A percentile compares a stretch with the other conserved stretches of the same genome.
These are phyloP conservation scores for Beauveria caledonica DNA, from an alignment of 2,329 filamentous ascomycete genomes.

Conservation along the genomic window DNA sequence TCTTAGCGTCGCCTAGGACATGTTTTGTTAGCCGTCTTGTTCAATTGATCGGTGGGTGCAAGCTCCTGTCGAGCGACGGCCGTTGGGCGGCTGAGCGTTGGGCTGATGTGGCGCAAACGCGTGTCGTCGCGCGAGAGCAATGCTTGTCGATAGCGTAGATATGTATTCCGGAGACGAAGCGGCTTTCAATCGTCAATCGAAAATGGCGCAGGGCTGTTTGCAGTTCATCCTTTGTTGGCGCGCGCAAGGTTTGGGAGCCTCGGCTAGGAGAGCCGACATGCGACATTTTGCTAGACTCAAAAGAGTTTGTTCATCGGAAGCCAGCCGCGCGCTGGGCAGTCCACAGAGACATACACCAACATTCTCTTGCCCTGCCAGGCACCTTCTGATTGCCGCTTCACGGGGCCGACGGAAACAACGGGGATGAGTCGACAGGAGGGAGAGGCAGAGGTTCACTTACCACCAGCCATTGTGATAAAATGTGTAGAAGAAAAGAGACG, in stretches of 20 bases:
- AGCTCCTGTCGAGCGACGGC: background rate
- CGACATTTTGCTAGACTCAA: constrained; percentile 8
- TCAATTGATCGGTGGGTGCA: background rate
- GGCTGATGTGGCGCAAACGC: background rate
- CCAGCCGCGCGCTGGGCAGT: background rate
- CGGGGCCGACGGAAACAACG: constrained; percentile 1
- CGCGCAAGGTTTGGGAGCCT: background rate
- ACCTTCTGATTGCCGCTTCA: background rate
- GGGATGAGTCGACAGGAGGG: background rate
- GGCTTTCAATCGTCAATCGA: background rate
- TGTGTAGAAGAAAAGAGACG: constrained; percentile 15
- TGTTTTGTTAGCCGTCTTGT: constrained; percentile 21
- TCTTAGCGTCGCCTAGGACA: constrained; percentile 75
- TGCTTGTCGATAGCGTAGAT: background rate
- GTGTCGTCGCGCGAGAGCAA: background rate
- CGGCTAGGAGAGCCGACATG: background rate
- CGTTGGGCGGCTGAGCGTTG: background rate
- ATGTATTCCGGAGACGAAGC: background rate
- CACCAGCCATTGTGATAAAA: constrained; percentile 35
- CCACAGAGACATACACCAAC: background rate
- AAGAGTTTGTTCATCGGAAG: background rate
- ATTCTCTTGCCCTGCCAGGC: background rate
- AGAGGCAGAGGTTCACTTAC: constrained; percentile 26
- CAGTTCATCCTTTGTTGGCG: background rate
- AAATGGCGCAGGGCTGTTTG: background rate